Base-by-base conservation (phyloP, 768 basidiomycete genomes). In the Psilocybe azurescens region DNA sequence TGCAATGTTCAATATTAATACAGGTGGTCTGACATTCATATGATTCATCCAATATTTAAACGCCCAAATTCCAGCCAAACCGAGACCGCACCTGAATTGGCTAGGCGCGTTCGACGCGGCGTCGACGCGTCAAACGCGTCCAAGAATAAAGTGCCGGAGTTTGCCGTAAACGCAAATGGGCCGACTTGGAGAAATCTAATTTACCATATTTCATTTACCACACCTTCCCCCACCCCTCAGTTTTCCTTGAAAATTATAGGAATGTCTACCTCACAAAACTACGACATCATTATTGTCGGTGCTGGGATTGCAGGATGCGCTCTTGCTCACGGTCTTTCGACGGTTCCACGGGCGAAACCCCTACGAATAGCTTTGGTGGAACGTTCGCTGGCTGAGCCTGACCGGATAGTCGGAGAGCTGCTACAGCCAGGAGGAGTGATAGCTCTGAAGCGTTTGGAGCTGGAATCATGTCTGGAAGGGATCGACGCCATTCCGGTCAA, bases 321-420 rank as follows among this genome's bases (percentile, higher is more conserved):
- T 0, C 85, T 99, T 51, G 95, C 95, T 5, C 89, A 94, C 72
- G 90, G 90, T 0, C 89, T 99, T 46, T 87, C 94, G 3, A 80
- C 83, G 1, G 69, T 84, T 9, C 79, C 83, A 2, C 80, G 86
- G 46, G 53, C 74, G 18, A 78, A 78, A 56, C 90, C 90, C 13
- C 84, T 95, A 18, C 85, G 88, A 20, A 89, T 98, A 66, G 90
- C 90, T 16, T 78, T 98, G 0, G 80, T 99, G 58, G 97, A 99
- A 75, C 89, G 97, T 10, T 97, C 96, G 13, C 83, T 99, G 3
- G 83, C 90, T 0, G 91, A 94, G 73, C 97, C 97, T 0, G 95
- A 99, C 81, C 86, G 97, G 16, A 99, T 99, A 66, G 97, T 99
- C 36, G 97, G 97, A 28, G 97, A 99, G 74, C 87, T 99, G 1